Percentiles rank a stretch among this genome's conserved stretches.
These are phyloP conservation scores for Gloeopeniophorella convolvens DNA, from an alignment of 768 basidiomycete genomes.

Conservation along the genomic window DNA sequence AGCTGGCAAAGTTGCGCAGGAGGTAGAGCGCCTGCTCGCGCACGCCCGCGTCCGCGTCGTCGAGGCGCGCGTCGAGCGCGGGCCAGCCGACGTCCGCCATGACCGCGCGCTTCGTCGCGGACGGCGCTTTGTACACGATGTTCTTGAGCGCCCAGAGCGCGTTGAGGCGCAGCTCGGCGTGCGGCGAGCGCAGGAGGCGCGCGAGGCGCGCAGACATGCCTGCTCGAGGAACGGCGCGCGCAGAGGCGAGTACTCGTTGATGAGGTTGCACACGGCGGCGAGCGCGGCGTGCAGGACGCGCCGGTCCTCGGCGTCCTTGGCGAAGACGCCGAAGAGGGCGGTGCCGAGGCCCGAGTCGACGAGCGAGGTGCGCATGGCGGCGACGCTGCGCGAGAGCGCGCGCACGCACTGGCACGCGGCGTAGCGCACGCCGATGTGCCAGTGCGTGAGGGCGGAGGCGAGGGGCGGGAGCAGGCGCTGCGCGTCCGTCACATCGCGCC, in stretches of 20 bases:
- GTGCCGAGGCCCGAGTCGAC: constrained; percentile 77
- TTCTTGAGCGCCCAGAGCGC: constrained; percentile 89
- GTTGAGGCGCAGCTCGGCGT: constrained; percentile 55
- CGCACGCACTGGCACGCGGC: constrained; percentile 84
- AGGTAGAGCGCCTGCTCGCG: constrained; percentile 70
- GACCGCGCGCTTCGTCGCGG: constrained; percentile 56
- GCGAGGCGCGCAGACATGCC: constrained; percentile 63
- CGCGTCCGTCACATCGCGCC: constrained; percentile 58
- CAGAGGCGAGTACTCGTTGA: constrained; percentile 82
- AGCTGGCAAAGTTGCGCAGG: constrained; percentile 59
- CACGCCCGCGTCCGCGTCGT: constrained; percentile 45
- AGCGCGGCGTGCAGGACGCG: constrained; percentile 67
- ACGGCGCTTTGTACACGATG: constrained; percentile 55
- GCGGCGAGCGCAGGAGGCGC: constrained; percentile 44
- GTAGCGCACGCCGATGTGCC: constrained; percentile 69
- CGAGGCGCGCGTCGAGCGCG: constrained; percentile 51
- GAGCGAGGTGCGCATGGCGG: constrained; percentile 76
- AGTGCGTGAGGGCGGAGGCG: constrained; percentile 49
- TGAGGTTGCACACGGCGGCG: constrained; percentile 75
- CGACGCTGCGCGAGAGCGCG: constrained; percentile 71
- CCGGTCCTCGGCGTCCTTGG: constrained; percentile 53
- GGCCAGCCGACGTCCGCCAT: constrained; percentile 68
- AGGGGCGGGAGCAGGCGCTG: constrained; percentile 50
- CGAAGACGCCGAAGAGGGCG: constrained; percentile 56
- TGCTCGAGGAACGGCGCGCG: constrained; percentile 63